phyloP scores from a whole-genome alignment of 352 stramenopile genomes.

The Pythium graminicola region DNA sequence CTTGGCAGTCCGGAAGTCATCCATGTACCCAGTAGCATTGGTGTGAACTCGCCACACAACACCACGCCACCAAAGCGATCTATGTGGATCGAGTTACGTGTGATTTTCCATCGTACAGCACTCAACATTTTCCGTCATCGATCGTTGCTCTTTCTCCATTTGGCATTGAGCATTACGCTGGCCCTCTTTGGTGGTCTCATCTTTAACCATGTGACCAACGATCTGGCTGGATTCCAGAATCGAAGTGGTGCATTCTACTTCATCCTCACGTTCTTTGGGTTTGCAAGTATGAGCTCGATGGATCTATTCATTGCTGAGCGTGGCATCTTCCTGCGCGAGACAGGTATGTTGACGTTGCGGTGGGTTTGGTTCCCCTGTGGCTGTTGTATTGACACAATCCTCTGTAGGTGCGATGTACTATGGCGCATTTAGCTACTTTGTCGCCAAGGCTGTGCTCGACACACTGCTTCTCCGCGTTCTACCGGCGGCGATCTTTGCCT shows the following conservation, averaged over 20 bases:
- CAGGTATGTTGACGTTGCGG: slow-evolving; percentile 22
- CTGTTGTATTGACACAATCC: neutral
- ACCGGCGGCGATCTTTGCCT: slow-evolving; percentile 66
- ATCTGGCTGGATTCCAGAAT: slow-evolving; percentile 81
- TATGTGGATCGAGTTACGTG: slow-evolving; percentile 50
- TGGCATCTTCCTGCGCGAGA: slow-evolving; percentile 70
- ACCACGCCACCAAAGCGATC: slow-evolving; percentile 27
- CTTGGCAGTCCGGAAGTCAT: slow-evolving; percentile 17
- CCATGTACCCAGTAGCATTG: slow-evolving; percentile 1
- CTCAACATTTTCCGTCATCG: slow-evolving; percentile 71
- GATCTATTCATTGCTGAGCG: slow-evolving; percentile 74
- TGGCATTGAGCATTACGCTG: slow-evolving; percentile 49
- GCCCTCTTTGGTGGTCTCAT: slow-evolving; percentile 63
- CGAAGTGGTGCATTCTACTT: slow-evolving; percentile 82
- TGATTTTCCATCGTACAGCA: slow-evolving; percentile 60
- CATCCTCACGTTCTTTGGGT: slow-evolving; percentile 81
- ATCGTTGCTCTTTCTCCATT: slow-evolving; percentile 59
- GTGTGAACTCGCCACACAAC: neutral
- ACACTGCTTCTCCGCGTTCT: slow-evolving; percentile 69
- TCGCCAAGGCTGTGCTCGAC: slow-evolving; percentile 69
- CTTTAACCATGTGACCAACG: slow-evolving; percentile 77
- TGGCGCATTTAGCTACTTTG: slow-evolving; percentile 66
- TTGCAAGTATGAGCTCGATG: slow-evolving; percentile 82
- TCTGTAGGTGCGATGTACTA: slow-evolving; percentile 65
- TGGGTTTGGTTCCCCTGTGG: neutral